Evolutionary conservation across 176 grass and related monocot species (phyloP), one percentile per base, ranked within the genome.

Genomic region (Bolboschoenus planiculmis): DNA sequence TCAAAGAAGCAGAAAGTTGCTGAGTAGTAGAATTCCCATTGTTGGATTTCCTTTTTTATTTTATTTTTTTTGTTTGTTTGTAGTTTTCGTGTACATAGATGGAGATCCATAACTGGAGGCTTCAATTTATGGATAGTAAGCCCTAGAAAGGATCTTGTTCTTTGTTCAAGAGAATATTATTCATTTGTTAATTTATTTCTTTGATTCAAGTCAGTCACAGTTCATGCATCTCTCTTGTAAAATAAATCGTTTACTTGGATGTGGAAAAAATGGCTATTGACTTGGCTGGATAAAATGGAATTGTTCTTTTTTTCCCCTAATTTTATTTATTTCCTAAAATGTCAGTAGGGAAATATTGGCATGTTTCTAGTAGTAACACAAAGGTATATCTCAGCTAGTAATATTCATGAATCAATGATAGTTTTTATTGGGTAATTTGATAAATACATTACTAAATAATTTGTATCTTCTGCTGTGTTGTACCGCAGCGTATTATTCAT

Each of bases 51-150:
- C 1, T 24, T 43, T 81, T 44, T 36, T 7, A 61, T 60, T 36
- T 3, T 15, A 27, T 5, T 26, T 26, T 44, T 9, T 63, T 81
- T 5, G 23, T 79, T 8, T 39, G 24, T 57, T 57, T 15, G 35
- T 2, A 46, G 18, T 30, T 46, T 81, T 81, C 1, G 35, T 81
- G 79, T 81, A 64, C n/a, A 81, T 81, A 80, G 78, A 80, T 59
- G 48, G 50, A 60, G 48, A 80, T 56, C 23, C 71, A 31, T 8
- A 30, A 51, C 21, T 76, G 43, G 71, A 76, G 71, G 71, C 13
- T 76, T 50, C 24, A 9, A 76, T 51, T 48, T 4, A 7, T 5
- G 68, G 68, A 73, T 73, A 76, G 2, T 16, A 76, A n/a, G 70
- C 70, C 70, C 43, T 75, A 48, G 71, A 8, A n/a, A 24, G 43